Evolutionary conservation across 2,329 filamentous ascomycete species (phyloP).

Genomic region (Xylariaceae sp.): DNA sequence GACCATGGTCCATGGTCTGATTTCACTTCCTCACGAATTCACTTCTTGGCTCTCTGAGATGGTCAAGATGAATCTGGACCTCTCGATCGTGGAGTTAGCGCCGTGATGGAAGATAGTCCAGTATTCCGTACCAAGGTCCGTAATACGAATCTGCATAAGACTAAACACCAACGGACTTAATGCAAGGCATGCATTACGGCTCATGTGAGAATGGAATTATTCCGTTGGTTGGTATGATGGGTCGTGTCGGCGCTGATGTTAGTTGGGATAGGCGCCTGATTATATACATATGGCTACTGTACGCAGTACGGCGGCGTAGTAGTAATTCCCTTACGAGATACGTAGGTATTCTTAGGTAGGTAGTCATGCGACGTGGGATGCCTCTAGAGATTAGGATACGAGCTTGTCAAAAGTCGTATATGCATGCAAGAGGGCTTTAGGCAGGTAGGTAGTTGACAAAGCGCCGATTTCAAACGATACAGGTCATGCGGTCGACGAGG

Average conservation of each 20-base stretch:
- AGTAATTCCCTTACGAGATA: too few species aligned
- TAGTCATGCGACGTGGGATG: too few species aligned
- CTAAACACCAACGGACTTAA: not conserved
- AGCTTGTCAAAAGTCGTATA: not conserved
- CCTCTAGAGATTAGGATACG: not conserved
- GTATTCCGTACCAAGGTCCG: too few species aligned
- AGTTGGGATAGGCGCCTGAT: not conserved
- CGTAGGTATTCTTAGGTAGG: too few species aligned
- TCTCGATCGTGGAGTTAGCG: too few species aligned
- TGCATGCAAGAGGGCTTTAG: not conserved
- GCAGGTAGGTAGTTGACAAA: not conserved
- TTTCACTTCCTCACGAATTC: too few species aligned
- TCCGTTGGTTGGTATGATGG: not conserved
- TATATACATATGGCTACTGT: slow-evolving; percentile 5
- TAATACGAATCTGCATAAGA: too few species aligned
- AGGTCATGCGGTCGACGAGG: not conserved
- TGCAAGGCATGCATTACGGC: not conserved
- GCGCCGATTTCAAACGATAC: not conserved
- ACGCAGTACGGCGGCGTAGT: not conserved
- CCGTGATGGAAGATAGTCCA: too few species aligned
- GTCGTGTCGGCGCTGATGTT: not conserved
- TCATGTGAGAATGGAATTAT: too few species aligned
- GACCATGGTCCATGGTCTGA: too few species aligned
- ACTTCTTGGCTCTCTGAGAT: too few species aligned
- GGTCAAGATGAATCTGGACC: too few species aligned